Base-by-base conservation (phyloP, 129 eudicot genomes). In the Flaveria ramosissima region DNA sequence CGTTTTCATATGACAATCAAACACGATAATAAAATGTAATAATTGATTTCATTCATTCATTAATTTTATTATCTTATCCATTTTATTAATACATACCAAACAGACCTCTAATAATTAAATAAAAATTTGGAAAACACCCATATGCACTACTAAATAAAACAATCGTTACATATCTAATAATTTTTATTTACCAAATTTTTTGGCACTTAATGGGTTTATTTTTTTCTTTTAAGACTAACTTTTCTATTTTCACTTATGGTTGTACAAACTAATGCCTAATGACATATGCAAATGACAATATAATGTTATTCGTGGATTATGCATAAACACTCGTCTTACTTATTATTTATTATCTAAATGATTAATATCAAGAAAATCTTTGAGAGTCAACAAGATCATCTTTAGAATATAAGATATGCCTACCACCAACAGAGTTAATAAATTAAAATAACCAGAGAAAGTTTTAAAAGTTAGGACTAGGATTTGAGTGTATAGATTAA, bases 401-500 rank as follows among this genome's bases (percentile, higher is more conserved):
- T 72, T 62, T 83, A 72, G 77, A 79, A 79, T 79, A 83, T 82
- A 66, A 76, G 77, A 79, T 79, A 73, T 78, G 84, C 60, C 64
- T 71, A 77, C 82, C 82, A 76, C 75, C 82, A 41, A 53, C 23
- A 30, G 71, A 71, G 70, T 82, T 70, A 71, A 71, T 80, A 64
- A 41, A 64, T 73, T 73, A 73, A 72, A 79, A 73, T 73, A 73
- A 66, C 45, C 27, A 63, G 27, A 64, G 39, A 56, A 80, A 79
- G 76, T 65, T 50, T 63, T 61, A 27, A 82, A 71, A 82, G 74
- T 53, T 68, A 36, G 59, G 86, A 77, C 83, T 82, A 77, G 80
- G 79, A 72, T 82, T 66, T 82, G 75, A 80, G 84, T 80, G 84
- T 80, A 75, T 80, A 74, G 80, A 56, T 74, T 69, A 80, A 74